Evolutionary conservation across 257 asterid genomes (phyloP).

Genomic region (Ajuga chamaepitys): DNA sequence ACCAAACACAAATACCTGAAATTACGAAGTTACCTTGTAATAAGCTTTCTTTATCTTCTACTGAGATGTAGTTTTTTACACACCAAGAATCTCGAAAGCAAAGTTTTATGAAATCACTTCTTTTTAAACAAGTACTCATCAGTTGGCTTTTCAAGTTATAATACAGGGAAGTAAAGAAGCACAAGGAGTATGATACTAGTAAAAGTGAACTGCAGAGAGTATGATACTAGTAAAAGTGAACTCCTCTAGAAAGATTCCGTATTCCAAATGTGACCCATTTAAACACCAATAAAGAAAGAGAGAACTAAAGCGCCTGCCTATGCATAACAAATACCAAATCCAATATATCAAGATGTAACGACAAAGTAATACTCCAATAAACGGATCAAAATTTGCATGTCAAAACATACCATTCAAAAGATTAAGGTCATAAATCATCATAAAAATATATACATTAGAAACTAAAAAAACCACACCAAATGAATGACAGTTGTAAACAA

Average conservation of each 20-base stretch:
- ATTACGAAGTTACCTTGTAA: too few species aligned
- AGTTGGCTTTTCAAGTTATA: neutral
- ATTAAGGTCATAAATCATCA: neutral
- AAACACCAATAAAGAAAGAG: neutral
- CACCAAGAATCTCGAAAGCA: too few species aligned
- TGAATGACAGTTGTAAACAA: neutral
- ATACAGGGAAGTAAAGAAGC: neutral
- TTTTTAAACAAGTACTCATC: neutral
- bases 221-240: neutral
- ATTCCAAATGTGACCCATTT: neutral
- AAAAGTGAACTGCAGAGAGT: too few species aligned
- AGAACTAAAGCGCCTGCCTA: neutral
- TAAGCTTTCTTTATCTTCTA: too few species aligned
- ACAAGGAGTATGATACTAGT: too few species aligned
- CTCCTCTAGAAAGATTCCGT: neutral
- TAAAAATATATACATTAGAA: neutral
- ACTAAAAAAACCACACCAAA: neutral
- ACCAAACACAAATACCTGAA: too few species aligned
- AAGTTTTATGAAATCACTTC: too few species aligned
- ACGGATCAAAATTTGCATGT: neutral
- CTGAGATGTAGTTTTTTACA: too few species aligned
- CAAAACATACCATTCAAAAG: neutral
- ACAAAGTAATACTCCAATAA: neutral
- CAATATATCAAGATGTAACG: constrained; percentile 7
- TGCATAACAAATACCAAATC: neutral